These are phyloP conservation scores for Trichoderma harzianum DNA, from an alignment of 2,329 filamentous ascomycete genomes.

Conservation along the genomic window DNA sequence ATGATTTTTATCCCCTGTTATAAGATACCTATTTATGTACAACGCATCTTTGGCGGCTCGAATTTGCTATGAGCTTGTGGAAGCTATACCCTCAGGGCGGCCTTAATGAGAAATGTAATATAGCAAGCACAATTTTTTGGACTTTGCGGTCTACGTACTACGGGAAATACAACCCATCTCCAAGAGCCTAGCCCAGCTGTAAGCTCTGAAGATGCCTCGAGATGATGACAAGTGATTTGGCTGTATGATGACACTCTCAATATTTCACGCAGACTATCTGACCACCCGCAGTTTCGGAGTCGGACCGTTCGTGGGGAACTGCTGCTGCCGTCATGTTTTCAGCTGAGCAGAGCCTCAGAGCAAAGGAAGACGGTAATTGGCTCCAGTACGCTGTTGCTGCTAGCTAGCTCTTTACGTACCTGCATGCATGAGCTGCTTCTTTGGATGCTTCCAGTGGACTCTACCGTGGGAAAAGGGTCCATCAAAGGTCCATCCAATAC, in stretches of 20 bases:
- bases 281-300: neutral
- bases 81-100: neutral
- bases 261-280: neutral
- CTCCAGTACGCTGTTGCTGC: neutral
- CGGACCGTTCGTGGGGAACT: neutral
- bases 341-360: neutral
- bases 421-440: neutral
- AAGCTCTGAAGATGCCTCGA: neutral
- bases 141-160: neutral
- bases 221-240: neutral
- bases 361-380: neutral
- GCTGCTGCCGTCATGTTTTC: neutral
- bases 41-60: neutral
- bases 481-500: neutral
- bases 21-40: neutral
- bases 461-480: neutral
- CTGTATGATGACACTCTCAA: neutral
- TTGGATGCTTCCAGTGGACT: neutral
- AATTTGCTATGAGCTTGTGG: neutral
- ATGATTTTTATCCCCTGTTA: neutral
- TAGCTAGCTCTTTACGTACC: neutral
- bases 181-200: neutral
- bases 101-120: slow-evolving; percentile 14
- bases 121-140: neutral
- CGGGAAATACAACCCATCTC: neutral